A percentile compares a stretch with the other conserved stretches of the same genome.
Conservation (phyloP, 805 yeast genomes). For the Kurtzmaniella fragi region DNA sequence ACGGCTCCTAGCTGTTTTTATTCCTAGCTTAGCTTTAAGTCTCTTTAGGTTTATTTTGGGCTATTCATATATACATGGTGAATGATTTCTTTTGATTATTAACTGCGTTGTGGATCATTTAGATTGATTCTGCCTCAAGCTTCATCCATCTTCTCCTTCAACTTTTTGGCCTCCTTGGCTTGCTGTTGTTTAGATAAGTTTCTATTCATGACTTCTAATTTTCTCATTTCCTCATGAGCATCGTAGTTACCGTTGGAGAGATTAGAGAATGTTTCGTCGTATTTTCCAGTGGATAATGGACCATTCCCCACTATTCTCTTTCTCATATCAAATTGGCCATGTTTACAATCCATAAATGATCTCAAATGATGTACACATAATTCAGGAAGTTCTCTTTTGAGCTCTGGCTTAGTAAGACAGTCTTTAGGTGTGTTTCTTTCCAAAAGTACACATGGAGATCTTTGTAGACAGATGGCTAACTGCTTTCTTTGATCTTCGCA, state of each 20-base stretch:
- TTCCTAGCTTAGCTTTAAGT: too few species aligned
- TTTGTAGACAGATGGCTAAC: slow-evolving; percentile 91
- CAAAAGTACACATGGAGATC: slow-evolving; percentile 93
- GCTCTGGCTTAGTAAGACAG: slow-evolving; percentile 76
- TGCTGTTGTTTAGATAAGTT: slow-evolving; percentile 31
- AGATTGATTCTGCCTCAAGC: too few species aligned
- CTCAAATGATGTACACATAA: slow-evolving; percentile 79
- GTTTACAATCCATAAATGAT: slow-evolving; percentile 84
- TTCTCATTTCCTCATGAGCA: slow-evolving; percentile 73
- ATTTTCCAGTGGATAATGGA: slow-evolving; percentile 86
- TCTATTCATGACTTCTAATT: slow-evolving; percentile 59
- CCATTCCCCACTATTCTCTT: slow-evolving; percentile 93
- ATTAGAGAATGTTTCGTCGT: slow-evolving; percentile 80
- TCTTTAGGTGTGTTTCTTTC: slow-evolving; percentile 87
- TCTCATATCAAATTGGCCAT: slow-evolving; percentile 87
- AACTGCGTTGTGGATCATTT: too few species aligned
- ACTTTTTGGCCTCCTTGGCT: slow-evolving; percentile 26
- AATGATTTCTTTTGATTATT: too few species aligned
- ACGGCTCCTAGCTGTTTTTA: too few species aligned
- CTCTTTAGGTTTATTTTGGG: too few species aligned
- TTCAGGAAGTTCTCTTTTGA: slow-evolving; percentile 76
- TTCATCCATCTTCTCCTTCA: background rate
- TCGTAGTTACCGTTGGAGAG: slow-evolving; percentile 78
- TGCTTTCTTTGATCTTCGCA: slow-evolving; percentile 93
- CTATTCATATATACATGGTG: too few species aligned